Evolutionary conservation across 129 eudicot species (phyloP).

Genomic region (Arctium lappa): DNA sequence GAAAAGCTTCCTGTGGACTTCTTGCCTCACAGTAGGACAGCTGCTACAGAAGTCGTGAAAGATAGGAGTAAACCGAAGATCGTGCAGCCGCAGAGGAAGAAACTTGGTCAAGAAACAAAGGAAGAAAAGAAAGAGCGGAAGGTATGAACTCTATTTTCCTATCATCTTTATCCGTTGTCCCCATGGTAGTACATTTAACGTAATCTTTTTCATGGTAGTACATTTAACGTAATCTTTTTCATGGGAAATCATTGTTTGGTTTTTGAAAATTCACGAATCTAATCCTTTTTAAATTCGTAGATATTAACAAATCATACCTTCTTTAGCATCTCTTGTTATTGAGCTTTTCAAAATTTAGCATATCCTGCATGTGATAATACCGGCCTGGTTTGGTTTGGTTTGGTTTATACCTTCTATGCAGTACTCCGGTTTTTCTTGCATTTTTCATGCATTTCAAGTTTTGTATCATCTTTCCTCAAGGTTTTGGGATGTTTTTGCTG

Average conservation of each 20-base stretch:
- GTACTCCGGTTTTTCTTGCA: no score
- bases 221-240: not conserved
- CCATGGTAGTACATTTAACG: no score
- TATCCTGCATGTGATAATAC: no score
- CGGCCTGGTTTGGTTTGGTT: no score
- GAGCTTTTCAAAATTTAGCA: not conserved
- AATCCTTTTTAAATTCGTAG: not conserved
- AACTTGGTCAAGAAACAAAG: slow-evolving; percentile 68
- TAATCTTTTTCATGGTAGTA: not conserved
- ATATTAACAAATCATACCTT: not conserved
- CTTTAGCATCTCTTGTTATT: not conserved
- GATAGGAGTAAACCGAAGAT: slow-evolving; percentile 25
- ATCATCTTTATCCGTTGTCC: not conserved
- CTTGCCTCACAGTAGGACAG: slow-evolving; percentile 50
- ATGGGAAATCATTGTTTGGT: not conserved
- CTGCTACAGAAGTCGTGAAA: slow-evolving; percentile 38
- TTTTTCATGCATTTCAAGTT: not conserved
- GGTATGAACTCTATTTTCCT: slow-evolving; percentile 37
- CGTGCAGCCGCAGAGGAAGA: slow-evolving; percentile 52
- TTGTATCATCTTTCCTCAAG: no score
- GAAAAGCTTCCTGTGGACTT: slow-evolving; percentile 76
- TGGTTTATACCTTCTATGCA: no score
- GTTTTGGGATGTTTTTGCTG: not conserved
- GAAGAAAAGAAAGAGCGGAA: slow-evolving; percentile 97
- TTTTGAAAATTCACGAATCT: not conserved